Evolutionary conservation across 1,284 basidiomycete species (phyloP), one percentile per base, ranked within the genome.

Genomic region (Pseudozyma thailandica): DNA sequence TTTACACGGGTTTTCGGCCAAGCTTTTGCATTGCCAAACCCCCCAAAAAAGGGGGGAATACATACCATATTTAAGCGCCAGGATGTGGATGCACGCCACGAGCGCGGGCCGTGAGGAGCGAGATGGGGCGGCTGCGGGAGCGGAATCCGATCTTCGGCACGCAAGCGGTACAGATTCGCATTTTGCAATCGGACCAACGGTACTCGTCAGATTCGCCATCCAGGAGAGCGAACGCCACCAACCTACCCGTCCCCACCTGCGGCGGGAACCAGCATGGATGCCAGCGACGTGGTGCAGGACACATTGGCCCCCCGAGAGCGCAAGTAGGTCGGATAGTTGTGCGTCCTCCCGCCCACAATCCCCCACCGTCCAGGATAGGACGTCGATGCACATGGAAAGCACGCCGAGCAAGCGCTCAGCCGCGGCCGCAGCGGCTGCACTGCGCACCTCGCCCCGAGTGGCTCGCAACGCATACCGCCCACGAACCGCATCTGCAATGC

Each of bases 141-240:
- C n/a, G n/a, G n/a, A n/a, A n/a, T n/a, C n/a, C n/a, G n/a, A n/a
- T n/a, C n/a, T n/a, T n/a, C n/a, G n/a, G n/a, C n/a, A n/a, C n/a
- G n/a, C n/a, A n/a, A n/a, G n/a, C n/a, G n/a, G n/a, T n/a, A n/a
- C n/a, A n/a, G n/a, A n/a, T n/a, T n/a, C n/a, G n/a, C n/a, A n/a
- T n/a, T n/a, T n/a, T n/a, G n/a, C n/a, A n/a, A 49, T 49, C 16
- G 47, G 47, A 26, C 47, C 47, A 16, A 49, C 20, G 15, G 35
- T 49, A 12, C 33, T 38, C 33, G 27, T 38, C 33, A 38, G n/a
- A 15, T 49, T 49, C 4, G 33, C 47, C 0, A 38, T 2, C 25
- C 23, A 37, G 6, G 35, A 38, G 31, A 49, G 47, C 4, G 47
- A n/a, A 26, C n/a, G 47, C 47, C 33, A 49, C 23, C n/a, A 49